A percentile compares a stretch with the other conserved stretches of the same genome.
phyloP scores from a whole-genome alignment of 208 protist genomes.

The Leishmania tropica region DNA sequence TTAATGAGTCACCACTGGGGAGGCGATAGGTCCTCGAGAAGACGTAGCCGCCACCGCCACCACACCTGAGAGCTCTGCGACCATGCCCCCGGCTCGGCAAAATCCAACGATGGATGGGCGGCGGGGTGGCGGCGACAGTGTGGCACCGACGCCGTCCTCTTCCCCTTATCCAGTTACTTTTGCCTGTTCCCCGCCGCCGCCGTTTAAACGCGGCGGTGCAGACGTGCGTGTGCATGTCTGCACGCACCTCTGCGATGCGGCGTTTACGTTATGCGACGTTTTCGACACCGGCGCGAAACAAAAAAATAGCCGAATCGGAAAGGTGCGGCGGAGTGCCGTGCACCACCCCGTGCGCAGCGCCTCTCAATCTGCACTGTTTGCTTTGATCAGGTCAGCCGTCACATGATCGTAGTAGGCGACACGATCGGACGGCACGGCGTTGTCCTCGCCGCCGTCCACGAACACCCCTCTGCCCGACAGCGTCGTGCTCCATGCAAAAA shows the following conservation, averaged over 20 bases:
- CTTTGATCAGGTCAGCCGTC: constrained; percentile 84
- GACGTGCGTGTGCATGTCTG: not conserved
- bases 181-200: not conserved
- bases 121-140: not conserved
- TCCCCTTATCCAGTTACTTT: not conserved
- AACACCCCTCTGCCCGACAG: constrained; percentile 42
- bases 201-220: not conserved
- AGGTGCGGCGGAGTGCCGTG: not conserved
- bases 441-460: constrained; percentile 59
- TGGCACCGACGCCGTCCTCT: not conserved
- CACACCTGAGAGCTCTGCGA: not conserved
- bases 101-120: not conserved
- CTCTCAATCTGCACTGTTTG: constrained; percentile 29
- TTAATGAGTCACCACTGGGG: not conserved
- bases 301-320: not conserved
- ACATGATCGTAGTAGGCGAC: constrained; percentile 81
- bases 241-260: not conserved
- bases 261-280: not conserved
- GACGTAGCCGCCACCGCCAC: not conserved
- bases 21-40: not conserved
- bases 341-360: not conserved
- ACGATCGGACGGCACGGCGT: constrained; percentile 47
- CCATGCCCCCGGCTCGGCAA: not conserved
- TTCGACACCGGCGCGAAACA: not conserved
- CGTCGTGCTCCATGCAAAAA: constrained; percentile 34